Evolutionary conservation across 495 filamentous ascomycete genomes (phyloP), one percentile per base, ranked within the genome.

Genomic region (Geopyxis carbonaria): DNA sequence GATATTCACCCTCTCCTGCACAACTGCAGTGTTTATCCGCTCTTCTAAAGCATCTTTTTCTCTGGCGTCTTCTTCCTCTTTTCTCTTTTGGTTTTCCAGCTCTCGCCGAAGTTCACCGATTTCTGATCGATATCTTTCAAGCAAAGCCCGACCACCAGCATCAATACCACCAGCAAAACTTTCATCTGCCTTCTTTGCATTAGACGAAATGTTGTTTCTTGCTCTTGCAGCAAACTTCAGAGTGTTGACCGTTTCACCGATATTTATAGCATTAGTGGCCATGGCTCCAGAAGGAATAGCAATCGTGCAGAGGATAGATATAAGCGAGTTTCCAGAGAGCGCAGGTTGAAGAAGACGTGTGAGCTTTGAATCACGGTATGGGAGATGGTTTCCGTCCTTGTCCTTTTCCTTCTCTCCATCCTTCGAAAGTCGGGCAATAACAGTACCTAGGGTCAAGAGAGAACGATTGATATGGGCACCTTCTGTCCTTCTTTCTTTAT

Each of bases 381-480:
- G 89, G 41, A 97, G 56, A 70, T 97, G 89, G 46, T 85, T 80
- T 51, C 78, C 81, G 55, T 89, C 80, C 3, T 67, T 69, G 1
- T 67, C 58, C 52, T 80, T 82, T 20, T 78, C 67, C 55, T 83
- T 89, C 31, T 93, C 86, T 53, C 91, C 93, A 37, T 75, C 70
- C 6, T 76, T 76, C 2, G 69, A 71, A 6, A 97, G 66, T 40
- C 78, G 74, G 6, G 81, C 84, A 50, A 97, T 94, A 45, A 97
- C 89, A 2, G 81, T 97, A 16, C 89, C 89, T 2, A 97, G 68
- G 2, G 89, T 97, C 37, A 97, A 71, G 53, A 97, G 64, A 58
- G 84, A 93, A 59, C 93, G 93, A 63, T 97, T 97, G 63, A 97
- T 97, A 56, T 97, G 89, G 22, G 89, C 84, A 34, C 89, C 89